Percentiles rank a stretch among this genome's conserved stretches.
Evolutionary conservation across 2,329 filamentous ascomycete genomes (phyloP).

Genomic region (Aureobasidium sp.): DNA sequence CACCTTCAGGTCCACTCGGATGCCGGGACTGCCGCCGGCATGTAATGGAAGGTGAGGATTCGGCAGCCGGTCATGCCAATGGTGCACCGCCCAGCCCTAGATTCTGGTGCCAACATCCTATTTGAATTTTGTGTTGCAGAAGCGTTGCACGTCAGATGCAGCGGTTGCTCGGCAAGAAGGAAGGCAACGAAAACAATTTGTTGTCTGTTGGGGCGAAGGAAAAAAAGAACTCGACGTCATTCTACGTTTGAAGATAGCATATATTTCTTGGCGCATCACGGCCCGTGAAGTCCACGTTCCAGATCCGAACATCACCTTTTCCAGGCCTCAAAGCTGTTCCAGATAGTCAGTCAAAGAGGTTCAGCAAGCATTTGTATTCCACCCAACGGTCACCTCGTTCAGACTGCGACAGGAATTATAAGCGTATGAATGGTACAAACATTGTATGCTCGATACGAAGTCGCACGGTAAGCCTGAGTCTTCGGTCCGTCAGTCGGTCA

Average conservation of each 20-base stretch:
- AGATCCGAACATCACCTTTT: not conserved
- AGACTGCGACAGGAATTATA: not conserved
- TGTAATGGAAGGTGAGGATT: not conserved
- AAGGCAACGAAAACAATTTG: not conserved
- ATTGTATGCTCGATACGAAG: not conserved
- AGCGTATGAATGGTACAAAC: not conserved
- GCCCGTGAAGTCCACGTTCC: not conserved
- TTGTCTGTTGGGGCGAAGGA: not conserved
- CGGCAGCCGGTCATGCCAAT: not conserved
- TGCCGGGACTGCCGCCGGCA: not conserved
- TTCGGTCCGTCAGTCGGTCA: slow-evolving; percentile 13
- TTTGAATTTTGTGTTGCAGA: not conserved
- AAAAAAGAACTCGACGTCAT: not conserved
- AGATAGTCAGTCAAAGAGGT: not conserved
- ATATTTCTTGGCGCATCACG: slow-evolving; percentile 4
- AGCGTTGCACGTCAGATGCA: not conserved
- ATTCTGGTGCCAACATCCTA: not conserved
- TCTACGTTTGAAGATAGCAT: not conserved
- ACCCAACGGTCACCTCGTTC: not conserved
- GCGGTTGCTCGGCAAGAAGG: slow-evolving; percentile 7
- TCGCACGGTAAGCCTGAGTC: slow-evolving; percentile 1
- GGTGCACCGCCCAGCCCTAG: not conserved
- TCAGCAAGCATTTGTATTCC: not conserved
- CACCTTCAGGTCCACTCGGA: not conserved
- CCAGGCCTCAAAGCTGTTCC: not conserved